Conservation (phyloP, 768 basidiomycete genomes). For the Amanita jacksonii region DNA sequence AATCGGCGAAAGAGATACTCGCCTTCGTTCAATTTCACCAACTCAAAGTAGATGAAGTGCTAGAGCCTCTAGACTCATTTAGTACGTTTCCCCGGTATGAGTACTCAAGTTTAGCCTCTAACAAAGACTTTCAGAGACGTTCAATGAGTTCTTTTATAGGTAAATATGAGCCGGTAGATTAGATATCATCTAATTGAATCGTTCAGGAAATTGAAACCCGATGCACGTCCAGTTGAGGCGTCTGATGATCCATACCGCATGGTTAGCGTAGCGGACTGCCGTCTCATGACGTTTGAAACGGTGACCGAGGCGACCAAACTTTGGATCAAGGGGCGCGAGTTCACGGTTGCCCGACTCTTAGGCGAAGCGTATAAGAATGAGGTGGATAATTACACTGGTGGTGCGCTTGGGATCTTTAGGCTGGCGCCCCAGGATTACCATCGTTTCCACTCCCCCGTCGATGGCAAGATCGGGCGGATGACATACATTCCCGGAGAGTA, state of each 20-base stretch:
- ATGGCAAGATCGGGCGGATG: constrained; percentile 77
- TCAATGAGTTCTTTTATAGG: constrained; percentile 91
- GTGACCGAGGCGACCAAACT: constrained; percentile 78
- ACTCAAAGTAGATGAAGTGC: constrained; percentile 73
- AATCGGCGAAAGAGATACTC: constrained; percentile 77
- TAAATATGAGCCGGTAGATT: constrained; percentile 13
- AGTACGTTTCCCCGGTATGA: constrained; percentile 38
- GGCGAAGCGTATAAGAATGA: constrained; percentile 69
- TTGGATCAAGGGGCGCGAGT: constrained; percentile 98
- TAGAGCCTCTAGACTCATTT: constrained; percentile 76
- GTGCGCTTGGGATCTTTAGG: constrained; percentile 83
- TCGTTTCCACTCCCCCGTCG: constrained; percentile 84
- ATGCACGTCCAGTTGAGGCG: constrained; percentile 64
- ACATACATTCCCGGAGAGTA: constrained; percentile 83
- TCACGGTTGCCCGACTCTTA: constrained; percentile 69
- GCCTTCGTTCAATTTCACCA: constrained; percentile 86
- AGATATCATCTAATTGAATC: constrained; percentile 2
- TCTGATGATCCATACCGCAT: constrained; percentile 70
- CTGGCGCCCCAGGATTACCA: constrained; percentile 95
- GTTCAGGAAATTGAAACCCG: constrained; percentile 75
- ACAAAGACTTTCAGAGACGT: constrained; percentile 67
- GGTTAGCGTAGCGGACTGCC: constrained; percentile 90
- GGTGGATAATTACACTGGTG: constrained; percentile 64
- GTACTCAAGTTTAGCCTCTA: too few relatives aligned
- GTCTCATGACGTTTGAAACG: constrained; percentile 90